Base-by-base conservation (phyloP, 768 basidiomycete species). In the Kwoniella dejecticola region DNA sequence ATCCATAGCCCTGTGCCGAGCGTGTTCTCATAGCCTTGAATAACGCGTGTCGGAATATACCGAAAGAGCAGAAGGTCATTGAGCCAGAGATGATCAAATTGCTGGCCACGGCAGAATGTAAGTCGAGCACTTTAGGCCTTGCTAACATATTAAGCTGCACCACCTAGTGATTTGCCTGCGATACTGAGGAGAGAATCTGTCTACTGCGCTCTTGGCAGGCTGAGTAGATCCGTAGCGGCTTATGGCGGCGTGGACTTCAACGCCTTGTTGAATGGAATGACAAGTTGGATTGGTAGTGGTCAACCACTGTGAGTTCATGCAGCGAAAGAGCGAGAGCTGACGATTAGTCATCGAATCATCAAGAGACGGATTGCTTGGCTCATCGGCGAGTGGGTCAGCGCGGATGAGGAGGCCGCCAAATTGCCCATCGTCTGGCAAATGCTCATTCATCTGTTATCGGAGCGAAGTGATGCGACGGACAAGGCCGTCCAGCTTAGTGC, bases 311-410 rank as follows among this genome's bases (percentile, higher is more conserved):
- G 30, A 57, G 63, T 63, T 24, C 3, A n/a, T 21, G n/a, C 11
- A 21, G 11, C n/a, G 5, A 45, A 29, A 17, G 47, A 36, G 36
- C 2, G n/a, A 11, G 10, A 29, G 55, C 64, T 68, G 45, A 68
- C 40, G 10, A 41, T 27, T 58, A 95, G 93, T 59, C 91, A 89
- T 74, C 89, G 90, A 0, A 89, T 98, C 55, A 85, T 98, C 63
- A 95, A 97, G 77, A 85, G 92, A n/a, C 85, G 94, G 30, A 89
- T 97, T 66, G 92, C 94, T 0, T 96, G 93, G 92, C 81, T 97
- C 3, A 84, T 97, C 46, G 93, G 94, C 24, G 89, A 87, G 82
- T 92, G 91, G 89, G 83, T 91, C 31, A 81, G 69, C 2, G 68
- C 74, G 4, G 74, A 85, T 13, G 88, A 91, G 47, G 83, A 84